Base-by-base conservation (phyloP, 148 eudicot species). In the Amaranthus cruentus region DNA sequence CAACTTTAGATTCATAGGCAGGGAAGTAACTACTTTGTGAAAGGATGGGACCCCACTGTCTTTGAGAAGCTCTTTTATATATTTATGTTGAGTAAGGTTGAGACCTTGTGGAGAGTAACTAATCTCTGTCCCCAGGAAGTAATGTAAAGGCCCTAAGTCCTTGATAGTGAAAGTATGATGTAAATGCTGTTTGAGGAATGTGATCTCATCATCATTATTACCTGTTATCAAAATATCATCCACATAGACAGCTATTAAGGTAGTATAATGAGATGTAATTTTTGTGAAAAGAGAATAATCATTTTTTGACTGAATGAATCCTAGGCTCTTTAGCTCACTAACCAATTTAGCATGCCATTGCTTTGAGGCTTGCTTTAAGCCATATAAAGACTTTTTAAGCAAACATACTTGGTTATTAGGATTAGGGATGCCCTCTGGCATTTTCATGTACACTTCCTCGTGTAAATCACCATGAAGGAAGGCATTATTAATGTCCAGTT, bases 221-320 rank as follows among this genome's bases (percentile, higher is more conserved):
- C 73, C 63, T 6, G 64, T 56, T 2, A 71, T 48, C 3, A 71
- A 13, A 2, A 71, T 43, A 44, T 71, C 73, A 57, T 71, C 73
- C 1, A 71, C 73, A 56, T 71, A 71, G 0, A 71, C 43, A 0
- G 6, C 52, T 2, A 71, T 2, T 13, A 13, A 1, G 2, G 10
- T n/a, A 1, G n/a, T 2, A 0, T 21, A 13, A 47, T 14, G 2
- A 11, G 14, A 9, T 1, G 7, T 15, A 1, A 14, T 7, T 5
- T 56, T 56, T 6, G 4, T 9, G 7, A 56, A 71, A 2, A 71
- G 13, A 3, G 53, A 44, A 7, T 71, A 57, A 11, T 56, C 63
- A 71, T 56, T 71, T 44, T 43, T 43, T 18, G 54, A 70, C 3
- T 42, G 43, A 2, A 2, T 3, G 7, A 55, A 57, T 0, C 12